These are phyloP conservation scores for Coccomyxa subellipsoidea DNA, from an alignment of 163 green algal species.

Conservation along the genomic window DNA sequence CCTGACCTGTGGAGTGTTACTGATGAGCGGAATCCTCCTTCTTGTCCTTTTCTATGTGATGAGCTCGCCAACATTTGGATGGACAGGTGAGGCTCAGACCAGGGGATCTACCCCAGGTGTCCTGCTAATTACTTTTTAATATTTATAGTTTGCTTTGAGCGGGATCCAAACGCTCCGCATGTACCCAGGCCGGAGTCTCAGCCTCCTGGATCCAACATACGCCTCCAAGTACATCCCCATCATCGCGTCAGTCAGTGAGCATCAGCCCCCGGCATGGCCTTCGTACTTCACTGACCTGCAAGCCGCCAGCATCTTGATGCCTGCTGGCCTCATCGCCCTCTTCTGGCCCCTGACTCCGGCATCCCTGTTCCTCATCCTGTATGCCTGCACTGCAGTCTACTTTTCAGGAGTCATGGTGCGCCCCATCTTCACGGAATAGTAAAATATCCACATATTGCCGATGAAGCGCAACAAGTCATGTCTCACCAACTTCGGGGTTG, in stretches of 20 bases:
- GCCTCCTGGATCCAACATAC: slow-evolving; percentile 92
- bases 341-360: slow-evolving; percentile 78
- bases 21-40: slow-evolving; percentile 36
- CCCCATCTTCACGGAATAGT: no score
- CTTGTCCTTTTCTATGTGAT: slow-evolving; percentile 72
- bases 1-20: slow-evolving; percentile 45
- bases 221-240: slow-evolving; percentile 96
- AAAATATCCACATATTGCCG: no score
- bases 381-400: slow-evolving; percentile 86
- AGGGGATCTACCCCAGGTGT: neutral
- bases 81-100: slow-evolving; percentile 62
- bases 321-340: slow-evolving; percentile 74
- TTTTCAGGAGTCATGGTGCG: slow-evolving; percentile 90
- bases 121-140: no score
- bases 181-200: slow-evolving; percentile 72
- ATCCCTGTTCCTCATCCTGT: slow-evolving; percentile 87
- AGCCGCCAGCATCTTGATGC: slow-evolving; percentile 55
- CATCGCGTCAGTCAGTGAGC: slow-evolving; percentile 88
- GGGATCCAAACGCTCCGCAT: no score
- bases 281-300: slow-evolving; percentile 88
- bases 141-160: no score
- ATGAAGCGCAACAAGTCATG: no score
- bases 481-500: no score
- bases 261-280: slow-evolving; percentile 83
- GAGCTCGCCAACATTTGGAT: slow-evolving; percentile 88